These are phyloP conservation scores for Ophiorrhiza pumila DNA, from an alignment of 257 asterid genomes.

Conservation along the genomic window DNA sequence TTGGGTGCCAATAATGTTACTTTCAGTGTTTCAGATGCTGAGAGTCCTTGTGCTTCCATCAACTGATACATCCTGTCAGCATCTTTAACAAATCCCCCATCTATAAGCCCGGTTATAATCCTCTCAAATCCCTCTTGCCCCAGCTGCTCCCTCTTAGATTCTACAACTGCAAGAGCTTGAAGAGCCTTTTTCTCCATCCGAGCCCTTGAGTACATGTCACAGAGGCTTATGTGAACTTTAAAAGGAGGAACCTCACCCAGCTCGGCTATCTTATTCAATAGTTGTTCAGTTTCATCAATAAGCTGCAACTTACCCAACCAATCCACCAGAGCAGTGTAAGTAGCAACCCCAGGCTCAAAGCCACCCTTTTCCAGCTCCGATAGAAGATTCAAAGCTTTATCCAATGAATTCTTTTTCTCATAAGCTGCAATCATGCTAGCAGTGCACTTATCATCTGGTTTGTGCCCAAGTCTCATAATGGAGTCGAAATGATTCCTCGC, in stretches of 20 bases:
- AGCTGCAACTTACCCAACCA: conserved; percentile 70
- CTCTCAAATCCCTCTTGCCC: conserved; percentile 52
- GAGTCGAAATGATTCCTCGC: conserved; percentile 51
- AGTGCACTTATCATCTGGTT: conserved; percentile 78
- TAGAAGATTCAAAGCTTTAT: conserved; percentile 58
- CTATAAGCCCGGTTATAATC: conserved; percentile 47
- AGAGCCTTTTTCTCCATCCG: conserved; percentile 70
- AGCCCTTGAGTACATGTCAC: conserved; percentile 66
- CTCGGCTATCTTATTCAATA: conserved; percentile 62
- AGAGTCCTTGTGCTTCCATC: conserved; percentile 60
- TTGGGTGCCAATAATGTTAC: conserved; percentile 12
- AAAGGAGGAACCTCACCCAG: conserved; percentile 76
- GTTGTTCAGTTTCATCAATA: conserved; percentile 78
- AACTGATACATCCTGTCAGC: conserved; percentile 47
- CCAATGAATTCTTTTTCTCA: conserved; percentile 50
- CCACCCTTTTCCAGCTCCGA: conserved; percentile 69
- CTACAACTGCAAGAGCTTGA: conserved; percentile 76
- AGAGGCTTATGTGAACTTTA: conserved; percentile 63
- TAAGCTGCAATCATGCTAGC: conserved; percentile 65
- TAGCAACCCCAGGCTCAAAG: conserved; percentile 66
- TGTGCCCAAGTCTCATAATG: conserved; percentile 54
- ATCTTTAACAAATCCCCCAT: conserved; percentile 61
- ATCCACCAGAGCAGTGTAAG: conserved; percentile 65
- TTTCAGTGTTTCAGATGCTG: conserved; percentile 15
- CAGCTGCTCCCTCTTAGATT: conserved; percentile 63